Conservation (phyloP, 805 yeast species). For the Zygotorulaspora sp. region DNA sequence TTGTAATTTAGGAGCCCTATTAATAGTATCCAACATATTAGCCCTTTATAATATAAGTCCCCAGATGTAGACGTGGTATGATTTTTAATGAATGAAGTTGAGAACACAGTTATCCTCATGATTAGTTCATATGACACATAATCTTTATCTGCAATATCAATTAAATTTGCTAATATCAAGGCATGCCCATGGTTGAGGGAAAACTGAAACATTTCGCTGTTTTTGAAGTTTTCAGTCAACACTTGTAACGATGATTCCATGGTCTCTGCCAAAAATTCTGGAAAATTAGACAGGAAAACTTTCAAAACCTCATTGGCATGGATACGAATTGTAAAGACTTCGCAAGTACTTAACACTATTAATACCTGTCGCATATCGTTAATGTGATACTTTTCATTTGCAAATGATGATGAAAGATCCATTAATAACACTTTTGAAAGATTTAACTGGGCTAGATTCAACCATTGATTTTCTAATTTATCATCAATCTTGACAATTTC, state of each 20-base stretch:
- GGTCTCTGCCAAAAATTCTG: constrained; percentile 37
- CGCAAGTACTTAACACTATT: constrained; percentile 37
- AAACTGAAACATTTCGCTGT: constrained; percentile 27
- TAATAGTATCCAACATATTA: constrained; percentile 58
- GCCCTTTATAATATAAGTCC: constrained; percentile 35
- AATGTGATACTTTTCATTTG: constrained; percentile 26
- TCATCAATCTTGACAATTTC: no score
- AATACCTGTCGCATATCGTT: constrained; percentile 35
- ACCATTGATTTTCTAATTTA: constrained; percentile 20
- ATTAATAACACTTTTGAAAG: constrained; percentile 19
- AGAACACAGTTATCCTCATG: constrained; percentile 42
- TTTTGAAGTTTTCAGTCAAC: constrained; percentile 35
- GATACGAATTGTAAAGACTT: constrained; percentile 40
- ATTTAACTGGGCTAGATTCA: constrained; percentile 23
- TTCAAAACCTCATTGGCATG: constrained; percentile 38
- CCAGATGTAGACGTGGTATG: constrained; percentile 32
- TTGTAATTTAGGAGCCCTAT: constrained; percentile 58
- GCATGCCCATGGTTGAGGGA: constrained; percentile 40
- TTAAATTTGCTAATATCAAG: constrained; percentile 36
- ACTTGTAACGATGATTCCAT: constrained; percentile 35
- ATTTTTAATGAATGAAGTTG: constrained; percentile 42
- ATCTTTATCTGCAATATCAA: constrained; percentile 36
- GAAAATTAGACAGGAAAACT: constrained; percentile 32
- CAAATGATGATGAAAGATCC: constrained; percentile 31
- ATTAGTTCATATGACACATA: constrained; percentile 45